phyloP scores from a whole-genome alignment of 2,329 filamentous ascomycete species.

The Aspergillus persii region DNA sequence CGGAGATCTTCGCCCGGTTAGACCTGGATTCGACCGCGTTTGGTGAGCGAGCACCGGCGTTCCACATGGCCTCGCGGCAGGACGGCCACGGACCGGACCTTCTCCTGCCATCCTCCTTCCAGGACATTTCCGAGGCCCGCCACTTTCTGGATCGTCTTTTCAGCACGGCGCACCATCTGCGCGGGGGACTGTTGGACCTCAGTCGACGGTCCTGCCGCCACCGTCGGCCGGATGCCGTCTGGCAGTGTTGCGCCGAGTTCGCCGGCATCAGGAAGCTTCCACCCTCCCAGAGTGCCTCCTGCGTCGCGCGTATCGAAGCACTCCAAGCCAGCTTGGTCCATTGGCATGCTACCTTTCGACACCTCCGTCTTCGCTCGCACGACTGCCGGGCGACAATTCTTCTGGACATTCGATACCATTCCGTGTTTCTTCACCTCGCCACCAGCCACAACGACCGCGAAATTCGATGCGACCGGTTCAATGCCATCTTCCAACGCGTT shows the following conservation, averaged over 20 bases:
- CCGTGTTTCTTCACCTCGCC: not conserved
- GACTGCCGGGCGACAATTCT: not conserved
- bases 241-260: not conserved
- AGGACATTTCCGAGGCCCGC: not conserved
- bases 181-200: constrained; percentile 1
- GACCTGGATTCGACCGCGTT: constrained; percentile 3
- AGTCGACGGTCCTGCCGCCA: not conserved
- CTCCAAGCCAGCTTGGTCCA: not conserved
- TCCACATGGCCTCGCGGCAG: not conserved
- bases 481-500: not conserved
- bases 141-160: not conserved
- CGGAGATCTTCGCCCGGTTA: not conserved
- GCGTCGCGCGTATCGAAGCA: not conserved
- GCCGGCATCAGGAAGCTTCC: not conserved
- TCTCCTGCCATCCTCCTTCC: not conserved
- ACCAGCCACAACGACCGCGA: constrained; percentile 1
- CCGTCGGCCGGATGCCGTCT: not conserved
- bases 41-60: not conserved
- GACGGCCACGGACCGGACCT: not conserved
- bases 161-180: not conserved
- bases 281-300: not conserved
- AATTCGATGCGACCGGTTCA: not conserved
- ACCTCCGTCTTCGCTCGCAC: not conserved
- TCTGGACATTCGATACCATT: not conserved
- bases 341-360: not conserved